Evolutionary conservation across 257 asterid genomes (phyloP).

Genomic region (Marsdenia floribunda): DNA sequence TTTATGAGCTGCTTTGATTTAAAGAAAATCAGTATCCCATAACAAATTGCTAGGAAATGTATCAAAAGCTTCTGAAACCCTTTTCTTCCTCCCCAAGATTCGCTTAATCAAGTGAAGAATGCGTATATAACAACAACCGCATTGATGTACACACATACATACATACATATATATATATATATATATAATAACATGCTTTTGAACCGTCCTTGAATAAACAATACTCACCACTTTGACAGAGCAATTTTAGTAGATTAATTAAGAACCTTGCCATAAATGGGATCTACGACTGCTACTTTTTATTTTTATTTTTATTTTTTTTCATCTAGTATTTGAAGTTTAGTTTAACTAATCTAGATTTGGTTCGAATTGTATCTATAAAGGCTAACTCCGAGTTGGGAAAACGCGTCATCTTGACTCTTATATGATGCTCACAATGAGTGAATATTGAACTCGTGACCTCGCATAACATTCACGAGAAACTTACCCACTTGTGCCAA

Average conservation of each 20-base stretch:
- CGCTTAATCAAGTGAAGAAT: constrained; percentile 5
- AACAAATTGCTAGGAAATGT: neutral
- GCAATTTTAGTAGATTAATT: neutral
- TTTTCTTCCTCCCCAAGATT: neutral
- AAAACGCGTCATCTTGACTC: too few species aligned
- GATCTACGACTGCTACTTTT: too few species aligned
- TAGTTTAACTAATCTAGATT: too few species aligned
- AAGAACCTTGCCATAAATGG: neutral
- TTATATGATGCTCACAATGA: too few species aligned
- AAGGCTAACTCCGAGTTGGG: too few species aligned
- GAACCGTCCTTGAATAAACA: constrained; percentile 14
- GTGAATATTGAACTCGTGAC: too few species aligned
- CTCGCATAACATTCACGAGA: too few species aligned
- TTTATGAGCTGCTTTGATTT: neutral
- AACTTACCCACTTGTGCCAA: too few species aligned
- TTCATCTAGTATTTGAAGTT: too few species aligned
- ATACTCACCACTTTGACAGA: constrained; percentile 2
- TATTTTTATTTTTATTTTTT: too few species aligned
- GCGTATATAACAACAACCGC: constrained; percentile 23
- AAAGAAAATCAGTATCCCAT: neutral
- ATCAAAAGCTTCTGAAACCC: constrained; percentile 5
- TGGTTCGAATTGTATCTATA: too few species aligned
- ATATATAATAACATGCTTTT: constrained; percentile 6
- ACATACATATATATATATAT: too few species aligned
- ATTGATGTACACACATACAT: neutral